Percentiles rank a stretch among this genome's conserved stretches.
Conservation (phyloP, 352 stramenopile species). For the Globisporangium camurandrum region DNA sequence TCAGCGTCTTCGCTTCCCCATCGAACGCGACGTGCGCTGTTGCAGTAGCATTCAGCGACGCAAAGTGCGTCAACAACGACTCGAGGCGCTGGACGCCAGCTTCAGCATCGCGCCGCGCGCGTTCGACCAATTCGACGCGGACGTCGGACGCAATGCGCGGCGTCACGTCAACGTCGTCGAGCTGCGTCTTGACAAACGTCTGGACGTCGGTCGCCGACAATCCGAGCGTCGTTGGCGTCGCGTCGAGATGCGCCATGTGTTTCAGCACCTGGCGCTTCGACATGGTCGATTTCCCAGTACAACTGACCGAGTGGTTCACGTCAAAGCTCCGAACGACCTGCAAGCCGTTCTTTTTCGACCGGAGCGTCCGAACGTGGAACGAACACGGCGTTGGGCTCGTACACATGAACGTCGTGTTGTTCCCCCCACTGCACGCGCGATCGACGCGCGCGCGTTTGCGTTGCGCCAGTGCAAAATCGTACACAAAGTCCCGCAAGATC, state of each 20-base stretch:
- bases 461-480: conserved; percentile 43
- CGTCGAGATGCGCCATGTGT: conserved; percentile 20
- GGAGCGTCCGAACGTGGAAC: conserved; percentile 28
- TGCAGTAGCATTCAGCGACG: conserved; percentile 24
- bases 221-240: conserved; percentile 19
- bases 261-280: conserved; percentile 37
- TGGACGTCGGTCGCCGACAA: conserved; percentile 27
- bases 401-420: conserved; percentile 45
- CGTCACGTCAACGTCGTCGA: conserved; percentile 30
- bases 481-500: conserved; percentile 32
- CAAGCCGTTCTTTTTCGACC: background rate
- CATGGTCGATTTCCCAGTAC: conserved; percentile 24
- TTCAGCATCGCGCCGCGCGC: conserved; percentile 22
- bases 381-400: conserved; percentile 31
- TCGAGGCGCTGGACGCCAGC: conserved; percentile 38
- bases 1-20: conserved; percentile 20
- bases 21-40: conserved; percentile 25
- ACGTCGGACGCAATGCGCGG: conserved; percentile 32
- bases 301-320: conserved; percentile 21
- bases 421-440: conserved; percentile 27
- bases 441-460: conserved; percentile 35
- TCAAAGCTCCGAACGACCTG: conserved; percentile 26
- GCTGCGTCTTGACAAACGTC: conserved; percentile 26
- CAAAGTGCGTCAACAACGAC: conserved; percentile 35
- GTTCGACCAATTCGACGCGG: conserved; percentile 18